These are phyloP conservation scores for Protomyces macrosporus DNA, from an alignment of 1,139 yeast species.

Conservation along the genomic window DNA sequence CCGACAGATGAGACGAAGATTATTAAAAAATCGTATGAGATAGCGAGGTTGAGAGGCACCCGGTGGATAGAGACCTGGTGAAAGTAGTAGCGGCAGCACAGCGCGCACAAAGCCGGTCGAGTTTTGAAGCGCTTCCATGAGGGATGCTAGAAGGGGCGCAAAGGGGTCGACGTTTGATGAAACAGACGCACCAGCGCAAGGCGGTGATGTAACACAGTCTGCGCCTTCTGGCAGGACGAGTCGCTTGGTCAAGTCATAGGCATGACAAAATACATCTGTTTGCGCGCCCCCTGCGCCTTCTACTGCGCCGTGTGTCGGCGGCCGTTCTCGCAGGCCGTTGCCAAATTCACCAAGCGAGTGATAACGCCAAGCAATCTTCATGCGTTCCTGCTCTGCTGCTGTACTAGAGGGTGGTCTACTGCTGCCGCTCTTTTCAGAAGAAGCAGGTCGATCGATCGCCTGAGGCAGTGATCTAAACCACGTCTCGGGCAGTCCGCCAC, in stretches of 20 bases:
- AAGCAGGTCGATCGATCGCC: constrained; percentile 45
- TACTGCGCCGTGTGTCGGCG: constrained; percentile 26
- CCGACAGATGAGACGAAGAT: constrained; percentile 53
- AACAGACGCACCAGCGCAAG: constrained; percentile 11
- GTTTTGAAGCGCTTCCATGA: constrained; percentile 19
- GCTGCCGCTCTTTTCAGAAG: constrained; percentile 45
- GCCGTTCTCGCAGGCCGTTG: constrained; percentile 6
- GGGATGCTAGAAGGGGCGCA: constrained; percentile 27
- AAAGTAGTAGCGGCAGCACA: constrained; percentile 67
- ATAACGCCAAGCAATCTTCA: constrained; percentile 87
- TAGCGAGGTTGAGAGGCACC: constrained; percentile 46
- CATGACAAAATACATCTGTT: constrained; percentile 28
- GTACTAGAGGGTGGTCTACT: constrained; percentile 43
- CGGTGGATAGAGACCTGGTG: constrained; percentile 71
- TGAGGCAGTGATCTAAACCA: constrained; percentile 77
- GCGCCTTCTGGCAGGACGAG: constrained; percentile 20
- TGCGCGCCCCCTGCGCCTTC: constrained; percentile 28
- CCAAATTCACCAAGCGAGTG: constrained; percentile 47
- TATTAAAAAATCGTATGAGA: constrained; percentile 58
- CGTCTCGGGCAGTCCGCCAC: constrained; percentile 54
- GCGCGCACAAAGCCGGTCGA: constrained; percentile 50
- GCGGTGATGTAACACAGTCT: constrained; percentile 1
- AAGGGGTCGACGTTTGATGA: constrained; percentile 12
- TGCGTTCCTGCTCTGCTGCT: constrained; percentile 40
- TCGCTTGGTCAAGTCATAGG: constrained; percentile 31